These are phyloP conservation scores for Retiboletus flavoniger DNA, from an alignment of 1,284 basidiomycete species.

Conservation along the genomic window DNA sequence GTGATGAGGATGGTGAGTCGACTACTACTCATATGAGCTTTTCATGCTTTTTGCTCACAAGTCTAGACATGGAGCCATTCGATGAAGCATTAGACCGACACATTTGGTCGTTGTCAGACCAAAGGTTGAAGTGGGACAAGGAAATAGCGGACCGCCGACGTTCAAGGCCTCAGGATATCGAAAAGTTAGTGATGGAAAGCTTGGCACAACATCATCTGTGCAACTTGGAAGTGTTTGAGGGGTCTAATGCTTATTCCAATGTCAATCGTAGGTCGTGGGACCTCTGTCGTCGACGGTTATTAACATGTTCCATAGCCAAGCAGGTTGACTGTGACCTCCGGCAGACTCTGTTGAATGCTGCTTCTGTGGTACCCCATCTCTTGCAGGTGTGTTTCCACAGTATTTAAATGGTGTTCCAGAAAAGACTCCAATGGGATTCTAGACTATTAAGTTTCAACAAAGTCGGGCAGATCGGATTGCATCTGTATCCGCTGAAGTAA, in stretches of 20 bases:
- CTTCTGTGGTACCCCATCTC: conserved; percentile 47
- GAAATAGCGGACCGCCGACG: conserved; percentile 63
- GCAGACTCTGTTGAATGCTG: conserved; percentile 15
- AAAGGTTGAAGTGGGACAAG: conserved; percentile 65
- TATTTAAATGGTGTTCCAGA: background rate
- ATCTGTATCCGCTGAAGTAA: conserved; percentile 46
- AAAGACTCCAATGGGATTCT: background rate
- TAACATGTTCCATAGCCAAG: conserved; percentile 17
- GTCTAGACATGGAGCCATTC: conserved; percentile 69
- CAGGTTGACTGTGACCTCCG: conserved; percentile 14
- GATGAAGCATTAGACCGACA: conserved; percentile 76
- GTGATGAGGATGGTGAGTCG: conserved; percentile 50
- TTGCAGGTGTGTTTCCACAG: conserved; percentile 43
- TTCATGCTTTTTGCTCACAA: conserved; percentile 5
- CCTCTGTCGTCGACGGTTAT: background rate
- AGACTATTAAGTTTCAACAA: conserved; percentile 48
- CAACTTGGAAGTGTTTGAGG: conserved; percentile 10
- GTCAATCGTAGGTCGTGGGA: conserved; percentile 12
- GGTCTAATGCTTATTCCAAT: background rate
- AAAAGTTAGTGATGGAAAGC: conserved; percentile 40
- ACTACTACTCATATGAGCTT: background rate
- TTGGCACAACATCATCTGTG: conserved; percentile 18
- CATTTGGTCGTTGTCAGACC: conserved; percentile 69
- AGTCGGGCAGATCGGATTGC: conserved; percentile 44
- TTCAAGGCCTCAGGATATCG: conserved; percentile 52